Conservation (phyloP, 257 asterid genomes). For the Forsythia suspensa region DNA sequence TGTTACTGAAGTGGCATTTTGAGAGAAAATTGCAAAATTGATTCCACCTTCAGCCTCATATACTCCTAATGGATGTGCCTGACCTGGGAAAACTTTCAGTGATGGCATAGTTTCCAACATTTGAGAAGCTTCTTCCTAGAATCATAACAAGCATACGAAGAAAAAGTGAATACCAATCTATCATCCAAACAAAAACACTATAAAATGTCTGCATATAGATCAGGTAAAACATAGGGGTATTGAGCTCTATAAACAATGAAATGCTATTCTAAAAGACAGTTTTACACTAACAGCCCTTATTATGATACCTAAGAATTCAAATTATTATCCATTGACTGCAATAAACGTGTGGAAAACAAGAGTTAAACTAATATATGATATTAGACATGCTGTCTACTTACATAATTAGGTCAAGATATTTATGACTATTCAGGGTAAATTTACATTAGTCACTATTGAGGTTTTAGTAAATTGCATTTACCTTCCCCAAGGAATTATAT, state of each 20-base stretch:
- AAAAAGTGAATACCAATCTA: slow-evolving; percentile 1
- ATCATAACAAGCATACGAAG: slow-evolving; percentile 27
- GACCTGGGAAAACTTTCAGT: slow-evolving; percentile 67
- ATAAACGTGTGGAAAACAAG: background rate
- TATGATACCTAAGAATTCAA: background rate
- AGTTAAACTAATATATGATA: background rate
- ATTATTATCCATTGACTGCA: background rate
- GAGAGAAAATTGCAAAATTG: slow-evolving; percentile 89
- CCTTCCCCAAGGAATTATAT: background rate
- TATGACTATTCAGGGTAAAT: background rate
- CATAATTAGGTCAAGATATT: background rate
- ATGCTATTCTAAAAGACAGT: background rate
- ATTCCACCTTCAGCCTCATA: slow-evolving; percentile 73
- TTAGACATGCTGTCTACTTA: background rate
- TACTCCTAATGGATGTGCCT: slow-evolving; percentile 86
- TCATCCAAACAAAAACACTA: slow-evolving; percentile 14
- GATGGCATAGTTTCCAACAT: slow-evolving; percentile 35
- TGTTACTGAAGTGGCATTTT: slow-evolving; percentile 79
- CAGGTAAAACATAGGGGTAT: background rate
- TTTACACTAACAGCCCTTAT: background rate
- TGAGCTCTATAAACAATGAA: background rate
- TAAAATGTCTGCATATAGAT: background rate
- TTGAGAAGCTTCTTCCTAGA: slow-evolving; percentile 61
- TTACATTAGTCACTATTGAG: background rate
- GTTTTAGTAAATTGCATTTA: background rate